phyloP scores from a whole-genome alignment of 768 basidiomycete species.

The Phylloporus sp. region DNA sequence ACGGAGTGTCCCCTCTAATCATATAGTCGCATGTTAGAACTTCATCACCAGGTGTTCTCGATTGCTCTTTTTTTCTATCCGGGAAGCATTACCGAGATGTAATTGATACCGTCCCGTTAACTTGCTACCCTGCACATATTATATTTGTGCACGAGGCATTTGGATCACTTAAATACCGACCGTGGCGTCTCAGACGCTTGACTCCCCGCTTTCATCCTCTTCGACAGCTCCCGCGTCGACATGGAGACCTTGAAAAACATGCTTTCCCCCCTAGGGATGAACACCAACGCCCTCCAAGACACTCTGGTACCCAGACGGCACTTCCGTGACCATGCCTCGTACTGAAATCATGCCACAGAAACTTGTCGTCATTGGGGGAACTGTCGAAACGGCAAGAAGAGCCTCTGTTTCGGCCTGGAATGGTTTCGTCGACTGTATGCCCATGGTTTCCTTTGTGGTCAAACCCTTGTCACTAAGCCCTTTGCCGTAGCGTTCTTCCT shows the following conservation, averaged over 20 bases:
- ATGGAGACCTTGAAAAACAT: conserved; percentile 74
- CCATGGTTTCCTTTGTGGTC: neutral
- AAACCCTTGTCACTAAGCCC: conserved; percentile 6
- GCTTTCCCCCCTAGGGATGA: conserved; percentile 65
- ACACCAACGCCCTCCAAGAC: conserved; percentile 68
- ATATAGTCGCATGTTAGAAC: conserved; percentile 17
- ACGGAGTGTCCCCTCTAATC: conserved; percentile 11
- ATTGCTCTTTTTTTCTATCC: conserved; percentile 16
- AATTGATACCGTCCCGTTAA: conserved; percentile 27
- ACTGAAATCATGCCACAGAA: conserved; percentile 43
- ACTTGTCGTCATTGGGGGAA: conserved; percentile 87
- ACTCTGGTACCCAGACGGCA: conserved; percentile 51
- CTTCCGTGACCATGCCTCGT: neutral
- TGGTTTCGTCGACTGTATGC: conserved; percentile 77
- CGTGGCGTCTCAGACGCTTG: conserved; percentile 20
- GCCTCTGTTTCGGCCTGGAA: conserved; percentile 84
- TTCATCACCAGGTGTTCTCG: conserved; percentile 12
- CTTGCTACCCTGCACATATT: conserved; percentile 25
- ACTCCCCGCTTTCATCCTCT: conserved; percentile 33
- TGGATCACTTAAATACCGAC: conserved; percentile 37
- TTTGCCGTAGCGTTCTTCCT: conserved; percentile 68
- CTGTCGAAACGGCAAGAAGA: conserved; percentile 79
- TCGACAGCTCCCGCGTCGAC: conserved; percentile 25
- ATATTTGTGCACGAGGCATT: conserved; percentile 32
- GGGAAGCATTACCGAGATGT: conserved; percentile 29